Evolutionary conservation across 306 rosid species (phyloP).

Genomic region (Astragalus membranaceus): DNA sequence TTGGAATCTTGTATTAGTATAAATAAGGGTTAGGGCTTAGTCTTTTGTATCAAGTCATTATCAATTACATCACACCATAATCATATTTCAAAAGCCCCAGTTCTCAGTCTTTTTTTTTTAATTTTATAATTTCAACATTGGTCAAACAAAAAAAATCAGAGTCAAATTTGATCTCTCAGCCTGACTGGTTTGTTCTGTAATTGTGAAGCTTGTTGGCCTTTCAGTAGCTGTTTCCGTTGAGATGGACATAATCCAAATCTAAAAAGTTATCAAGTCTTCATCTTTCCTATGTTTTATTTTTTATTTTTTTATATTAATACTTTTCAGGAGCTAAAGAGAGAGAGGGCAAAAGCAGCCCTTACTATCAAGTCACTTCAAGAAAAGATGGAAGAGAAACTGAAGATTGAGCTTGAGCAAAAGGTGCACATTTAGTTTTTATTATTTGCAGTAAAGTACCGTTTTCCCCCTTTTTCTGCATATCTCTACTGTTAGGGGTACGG

Average conservation of each 20-base stretch:
- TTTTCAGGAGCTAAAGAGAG: slow-evolving; percentile 80
- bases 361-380: slow-evolving; percentile 80
- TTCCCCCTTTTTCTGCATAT: background rate
- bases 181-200: background rate
- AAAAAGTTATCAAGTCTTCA: background rate
- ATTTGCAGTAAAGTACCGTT: slow-evolving; percentile 10
- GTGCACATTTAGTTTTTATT: slow-evolving; percentile 27
- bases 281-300: background rate
- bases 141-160: slow-evolving; percentile 14
- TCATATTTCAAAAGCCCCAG: no score
- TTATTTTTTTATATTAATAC: background rate
- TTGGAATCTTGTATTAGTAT: no score
- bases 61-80: no score
- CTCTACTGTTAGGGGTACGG: background rate
- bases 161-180: slow-evolving; percentile 15
- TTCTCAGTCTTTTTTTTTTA: no score
- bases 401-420: slow-evolving; percentile 77
- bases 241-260: background rate
- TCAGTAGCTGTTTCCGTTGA: background rate
- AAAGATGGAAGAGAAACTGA: slow-evolving; percentile 76
- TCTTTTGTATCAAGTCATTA: no score
- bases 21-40: no score
- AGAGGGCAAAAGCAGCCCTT: slow-evolving; percentile 71
- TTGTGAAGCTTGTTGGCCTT: slow-evolving; percentile 1
- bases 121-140: no score